phyloP scores from a whole-genome alignment of 495 filamentous ascomycete genomes.

The Jackrogersella minutella region DNA sequence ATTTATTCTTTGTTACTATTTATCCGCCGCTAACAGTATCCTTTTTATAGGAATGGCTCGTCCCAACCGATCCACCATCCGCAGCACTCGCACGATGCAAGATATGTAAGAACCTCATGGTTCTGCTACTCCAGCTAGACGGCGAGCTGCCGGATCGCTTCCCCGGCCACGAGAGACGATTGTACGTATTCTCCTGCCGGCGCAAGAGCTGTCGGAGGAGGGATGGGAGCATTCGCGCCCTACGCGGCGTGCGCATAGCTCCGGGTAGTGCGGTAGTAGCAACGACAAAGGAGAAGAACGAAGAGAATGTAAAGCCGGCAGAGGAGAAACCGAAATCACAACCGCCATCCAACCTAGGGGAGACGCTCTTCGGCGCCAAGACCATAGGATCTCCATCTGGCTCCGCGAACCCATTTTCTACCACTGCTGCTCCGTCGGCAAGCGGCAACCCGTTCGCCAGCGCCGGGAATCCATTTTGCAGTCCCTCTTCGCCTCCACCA shows the following conservation, averaged over 20 bases:
- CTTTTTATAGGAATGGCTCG: slow-evolving; percentile 76
- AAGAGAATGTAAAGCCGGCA: slow-evolving; percentile 48
- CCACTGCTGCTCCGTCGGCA: slow-evolving; percentile 19
- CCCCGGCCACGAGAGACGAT: slow-evolving; percentile 80
- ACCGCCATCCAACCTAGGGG: slow-evolving; percentile 59
- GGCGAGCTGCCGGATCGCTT: slow-evolving; percentile 88
- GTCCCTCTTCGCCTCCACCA: slow-evolving; percentile 13
- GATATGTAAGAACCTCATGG: slow-evolving; percentile 84
- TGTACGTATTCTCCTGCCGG: slow-evolving; percentile 85
- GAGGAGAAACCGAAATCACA: slow-evolving; percentile 43
- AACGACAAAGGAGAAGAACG: slow-evolving; percentile 48
- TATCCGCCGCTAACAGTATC: neutral
- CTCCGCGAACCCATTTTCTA: slow-evolving; percentile 49
- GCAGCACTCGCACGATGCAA: slow-evolving; percentile 85
- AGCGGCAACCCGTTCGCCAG: slow-evolving; percentile 42
- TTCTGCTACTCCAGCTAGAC: slow-evolving; percentile 87
- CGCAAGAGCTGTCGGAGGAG: slow-evolving; percentile 83
- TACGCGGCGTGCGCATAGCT: slow-evolving; percentile 68
- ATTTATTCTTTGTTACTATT: neutral
- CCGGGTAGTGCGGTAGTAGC: slow-evolving; percentile 36
- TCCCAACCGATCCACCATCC: slow-evolving; percentile 71
- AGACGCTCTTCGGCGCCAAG: slow-evolving; percentile 63
- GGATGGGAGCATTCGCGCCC: slow-evolving; percentile 76
- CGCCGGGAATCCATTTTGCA: slow-evolving; percentile 42
- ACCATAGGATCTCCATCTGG: slow-evolving; percentile 46